Conservation (phyloP, 441 rosid species). For the Bocquillonia castaneifolia region DNA sequence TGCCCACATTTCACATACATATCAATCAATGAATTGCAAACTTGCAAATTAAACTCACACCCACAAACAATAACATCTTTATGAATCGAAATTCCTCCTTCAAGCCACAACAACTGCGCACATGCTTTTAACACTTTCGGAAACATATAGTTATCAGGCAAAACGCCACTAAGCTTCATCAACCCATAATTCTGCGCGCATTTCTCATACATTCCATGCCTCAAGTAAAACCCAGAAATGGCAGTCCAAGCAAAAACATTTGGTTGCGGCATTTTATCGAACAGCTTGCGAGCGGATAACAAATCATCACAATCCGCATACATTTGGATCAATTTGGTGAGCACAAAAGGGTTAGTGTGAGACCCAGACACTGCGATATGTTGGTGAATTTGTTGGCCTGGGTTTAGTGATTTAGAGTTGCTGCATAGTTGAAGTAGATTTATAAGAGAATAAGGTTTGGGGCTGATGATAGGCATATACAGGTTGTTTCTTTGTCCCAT, state of each 20-base stretch:
- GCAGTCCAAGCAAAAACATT: conserved; percentile 40
- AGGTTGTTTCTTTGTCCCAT: conserved; percentile 14
- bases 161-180: conserved; percentile 31
- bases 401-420: conserved; percentile 26
- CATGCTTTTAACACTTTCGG: conserved; percentile 49
- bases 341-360: conserved; percentile 12
- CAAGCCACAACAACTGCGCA: conserved; percentile 34
- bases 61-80: conserved; percentile 44
- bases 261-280: conserved; percentile 27
- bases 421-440: conserved; percentile 29
- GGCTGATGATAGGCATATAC: neutral
- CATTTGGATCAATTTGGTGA: conserved; percentile 31
- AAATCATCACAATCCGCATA: conserved; percentile 31
- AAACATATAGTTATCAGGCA: conserved; percentile 53
- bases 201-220: conserved; percentile 25
- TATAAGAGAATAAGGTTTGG: neutral
- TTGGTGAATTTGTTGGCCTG: conserved; percentile 33
- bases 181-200: conserved; percentile 22
- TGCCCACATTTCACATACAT: conserved; percentile 73
- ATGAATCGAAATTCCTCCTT: conserved; percentile 44
- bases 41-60: conserved; percentile 36
- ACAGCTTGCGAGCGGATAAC: conserved; percentile 17
- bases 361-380: conserved; percentile 25
- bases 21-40: conserved; percentile 57
- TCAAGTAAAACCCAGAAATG: conserved; percentile 23